These are phyloP conservation scores for Mycena epipterygia DNA, from an alignment of 768 basidiomycete species.

Conservation along the genomic window DNA sequence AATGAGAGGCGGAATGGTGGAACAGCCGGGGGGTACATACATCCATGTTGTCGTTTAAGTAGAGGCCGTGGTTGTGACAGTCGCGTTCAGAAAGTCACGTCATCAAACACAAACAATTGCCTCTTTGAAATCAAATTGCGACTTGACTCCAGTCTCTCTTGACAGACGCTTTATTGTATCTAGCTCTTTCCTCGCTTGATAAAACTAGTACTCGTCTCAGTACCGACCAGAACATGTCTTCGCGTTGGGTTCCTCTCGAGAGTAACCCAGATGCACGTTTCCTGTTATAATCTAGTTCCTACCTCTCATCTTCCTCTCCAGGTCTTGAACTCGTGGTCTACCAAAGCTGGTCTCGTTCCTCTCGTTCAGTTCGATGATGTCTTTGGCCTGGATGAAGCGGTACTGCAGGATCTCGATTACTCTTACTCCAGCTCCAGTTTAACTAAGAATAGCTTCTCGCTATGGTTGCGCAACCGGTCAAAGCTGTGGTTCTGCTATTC, in stretches of 20 bases:
- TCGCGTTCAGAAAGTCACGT: neutral
- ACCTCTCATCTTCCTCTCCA: slow-evolving; percentile 37
- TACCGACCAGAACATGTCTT: neutral
- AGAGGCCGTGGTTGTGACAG: neutral
- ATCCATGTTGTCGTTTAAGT: slow-evolving; percentile 6
- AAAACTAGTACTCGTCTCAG: no score
- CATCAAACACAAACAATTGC: no score
- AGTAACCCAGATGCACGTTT: slow-evolving; percentile 67
- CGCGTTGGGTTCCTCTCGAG: slow-evolving; percentile 85
- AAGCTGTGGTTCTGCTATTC: slow-evolving; percentile 90
- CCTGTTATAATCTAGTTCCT: slow-evolving; percentile 15
- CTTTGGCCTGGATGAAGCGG: slow-evolving; percentile 80
- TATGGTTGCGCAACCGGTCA: slow-evolving; percentile 80
- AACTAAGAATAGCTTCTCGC: slow-evolving; percentile 67
- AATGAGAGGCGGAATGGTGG: neutral
- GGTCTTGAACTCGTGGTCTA: slow-evolving; percentile 76
- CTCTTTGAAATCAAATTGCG: no score
- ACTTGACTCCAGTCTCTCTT: no score
- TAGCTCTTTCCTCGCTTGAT: no score
- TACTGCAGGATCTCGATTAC: slow-evolving; percentile 41
- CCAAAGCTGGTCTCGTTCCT: slow-evolving; percentile 72
- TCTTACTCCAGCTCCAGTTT: neutral
- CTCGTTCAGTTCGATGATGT: slow-evolving; percentile 75
- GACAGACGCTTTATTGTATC: no score
- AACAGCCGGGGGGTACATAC: neutral